phyloP scores from a whole-genome alignment of 2,329 filamentous ascomycete species.

The Aspergillus sp. region DNA sequence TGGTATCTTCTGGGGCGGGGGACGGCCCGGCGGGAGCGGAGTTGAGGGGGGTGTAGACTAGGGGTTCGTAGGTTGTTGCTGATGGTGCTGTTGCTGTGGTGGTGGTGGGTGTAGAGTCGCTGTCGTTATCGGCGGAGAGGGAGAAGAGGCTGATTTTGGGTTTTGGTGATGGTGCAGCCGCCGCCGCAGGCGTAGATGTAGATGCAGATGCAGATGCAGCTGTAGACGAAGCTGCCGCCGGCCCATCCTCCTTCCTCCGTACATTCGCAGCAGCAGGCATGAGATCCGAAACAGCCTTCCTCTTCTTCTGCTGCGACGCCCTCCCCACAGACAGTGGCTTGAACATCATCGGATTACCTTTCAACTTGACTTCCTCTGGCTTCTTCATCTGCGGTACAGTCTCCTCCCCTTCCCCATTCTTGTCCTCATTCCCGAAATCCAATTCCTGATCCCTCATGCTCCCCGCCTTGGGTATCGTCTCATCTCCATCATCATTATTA shows the following conservation, averaged over 20 bases:
- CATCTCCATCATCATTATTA: conserved; percentile 21
- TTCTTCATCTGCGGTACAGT: conserved; percentile 15
- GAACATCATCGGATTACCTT: conserved; percentile 83
- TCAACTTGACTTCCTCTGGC: conserved; percentile 51
- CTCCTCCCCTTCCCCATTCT: conserved; percentile 2
- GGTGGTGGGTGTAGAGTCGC: neutral
- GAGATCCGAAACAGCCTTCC: conserved; percentile 33
- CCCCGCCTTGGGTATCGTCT: conserved; percentile 30
- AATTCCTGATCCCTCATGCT: conserved; percentile 21
- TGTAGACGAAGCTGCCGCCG: conserved; percentile 18
- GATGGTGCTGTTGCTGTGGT: conserved; percentile 4
- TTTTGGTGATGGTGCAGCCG: conserved; percentile 31
- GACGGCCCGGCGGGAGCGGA: conserved; percentile 22
- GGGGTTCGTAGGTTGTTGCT: conserved; percentile 39
- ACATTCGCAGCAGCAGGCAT: too few relatives aligned
- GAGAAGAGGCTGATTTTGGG: conserved; percentile 51
- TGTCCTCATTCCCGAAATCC: conserved; percentile 2
- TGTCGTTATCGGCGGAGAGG: conserved; percentile 33
- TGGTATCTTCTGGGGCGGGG: conserved; percentile 14
- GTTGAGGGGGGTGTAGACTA: conserved; percentile 41
- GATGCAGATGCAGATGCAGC: conserved; percentile 18
- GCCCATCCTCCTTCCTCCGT: too few relatives aligned
- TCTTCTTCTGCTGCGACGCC: conserved; percentile 70
- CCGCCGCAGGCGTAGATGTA: conserved; percentile 18
- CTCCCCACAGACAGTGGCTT: conserved; percentile 82